Evolutionary conservation across 139 green algal genomes (phyloP), one percentile per base, ranked within the genome.

Genomic region (Chlamydomonas eustigma): DNA sequence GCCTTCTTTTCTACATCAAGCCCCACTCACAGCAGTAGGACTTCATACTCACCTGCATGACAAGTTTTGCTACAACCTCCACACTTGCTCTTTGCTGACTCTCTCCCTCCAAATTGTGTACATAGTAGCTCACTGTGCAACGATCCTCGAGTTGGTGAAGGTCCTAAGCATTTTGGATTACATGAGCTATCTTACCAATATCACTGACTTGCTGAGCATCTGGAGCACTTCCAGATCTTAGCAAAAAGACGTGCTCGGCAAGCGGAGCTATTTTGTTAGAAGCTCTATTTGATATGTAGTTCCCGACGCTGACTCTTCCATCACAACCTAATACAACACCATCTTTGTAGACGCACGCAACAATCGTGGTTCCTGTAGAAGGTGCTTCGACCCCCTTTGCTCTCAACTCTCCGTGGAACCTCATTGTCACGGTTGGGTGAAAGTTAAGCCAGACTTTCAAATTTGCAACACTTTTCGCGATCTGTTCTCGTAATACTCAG

Each of bases 231-330:
- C 93, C 93, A 1, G 91, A 97, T 22, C 93, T 73, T 39, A 93
- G 77, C 36, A 97, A 77, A 78, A 81, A 96, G 1, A 94, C 88
- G 50, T 85, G 90, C 68, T 97, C 95, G 22, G 85, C 80, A 0
- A 98, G 79, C 18, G 89, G 85, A 3, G 90, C 94, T 50, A 99
- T 92, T 83, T 99, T 99, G 88, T 99, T 92, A 34, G 92, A 97
- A 0, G 89, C 93, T 34, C 95, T 84, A 80, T 99, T 99, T 18
- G 84, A 92, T 3, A 99, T 84, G 74, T 98, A 98, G 37, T 88
- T 90, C 18, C 95, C 94, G 12, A 92, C 97, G 39, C 85, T 92
- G 1, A 93, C 92, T 1, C 95, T 80, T 0, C 90, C 92, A 79
- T 98, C 95, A 2, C 90, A 90, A 1, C 95, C 95, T 25, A 98